Evolutionary conservation across 176 grass and related monocot genomes (phyloP).

Genomic region (Bothriochloa decipiens): DNA sequence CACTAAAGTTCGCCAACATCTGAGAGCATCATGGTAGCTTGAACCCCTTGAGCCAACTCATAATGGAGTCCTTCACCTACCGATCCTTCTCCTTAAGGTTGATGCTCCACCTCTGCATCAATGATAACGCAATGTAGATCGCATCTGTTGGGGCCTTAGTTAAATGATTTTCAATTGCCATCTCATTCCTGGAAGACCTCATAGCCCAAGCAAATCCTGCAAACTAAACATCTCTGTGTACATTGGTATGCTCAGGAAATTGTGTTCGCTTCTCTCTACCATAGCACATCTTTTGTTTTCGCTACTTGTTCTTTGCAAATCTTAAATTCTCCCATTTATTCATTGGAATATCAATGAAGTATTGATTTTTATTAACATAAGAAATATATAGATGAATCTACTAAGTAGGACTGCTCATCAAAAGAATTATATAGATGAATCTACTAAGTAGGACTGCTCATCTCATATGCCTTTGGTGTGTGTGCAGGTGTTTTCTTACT

Average conservation of each 20-base stretch:
- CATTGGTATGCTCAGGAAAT: not conserved
- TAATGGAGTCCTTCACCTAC: too few species aligned
- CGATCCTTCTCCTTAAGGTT: too few species aligned
- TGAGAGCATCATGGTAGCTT: too few species aligned
- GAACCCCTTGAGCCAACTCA: too few species aligned
- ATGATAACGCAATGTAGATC: too few species aligned
- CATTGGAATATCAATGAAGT: constrained; percentile 4
- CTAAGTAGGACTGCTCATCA: constrained; percentile 14
- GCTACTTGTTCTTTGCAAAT: not conserved
- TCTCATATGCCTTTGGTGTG: constrained; percentile 42
- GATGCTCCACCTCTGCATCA: too few species aligned
- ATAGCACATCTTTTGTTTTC: not conserved
- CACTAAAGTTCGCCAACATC: too few species aligned
- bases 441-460: constrained; percentile 25
- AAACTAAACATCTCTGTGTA: not conserved
- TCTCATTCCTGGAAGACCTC: too few species aligned
- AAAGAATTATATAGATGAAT: constrained; percentile 17
- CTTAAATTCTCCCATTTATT: not conserved
- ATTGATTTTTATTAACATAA: not conserved
- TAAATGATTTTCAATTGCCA: too few species aligned
- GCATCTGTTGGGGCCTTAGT: too few species aligned
- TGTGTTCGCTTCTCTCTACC: too few species aligned
- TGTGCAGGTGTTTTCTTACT: constrained; percentile 92
- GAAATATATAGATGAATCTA: constrained; percentile 6
- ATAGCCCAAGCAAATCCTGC: too few species aligned